Percentiles rank a stretch among this genome's conserved stretches.
phyloP scores from a whole-genome alignment of 1,284 basidiomycete genomes.

The Apiotrichum gracile region DNA sequence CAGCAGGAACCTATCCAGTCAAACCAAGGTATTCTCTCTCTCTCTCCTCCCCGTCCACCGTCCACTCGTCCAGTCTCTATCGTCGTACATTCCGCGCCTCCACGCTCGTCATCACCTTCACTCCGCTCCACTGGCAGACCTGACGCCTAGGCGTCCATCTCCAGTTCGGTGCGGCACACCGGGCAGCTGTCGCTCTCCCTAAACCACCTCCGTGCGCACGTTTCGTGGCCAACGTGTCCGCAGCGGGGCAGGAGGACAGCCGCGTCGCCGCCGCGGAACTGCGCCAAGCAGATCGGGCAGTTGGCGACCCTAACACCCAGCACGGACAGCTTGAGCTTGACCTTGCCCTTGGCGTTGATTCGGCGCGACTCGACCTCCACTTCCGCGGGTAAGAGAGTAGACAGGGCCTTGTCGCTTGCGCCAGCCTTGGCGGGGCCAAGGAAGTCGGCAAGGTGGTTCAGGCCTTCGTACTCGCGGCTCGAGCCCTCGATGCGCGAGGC shows the following conservation, averaged over 20 bases:
- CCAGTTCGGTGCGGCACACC: slow-evolving; percentile 38
- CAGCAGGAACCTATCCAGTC: not conserved
- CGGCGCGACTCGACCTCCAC: slow-evolving; percentile 64
- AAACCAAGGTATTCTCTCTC: too few species aligned
- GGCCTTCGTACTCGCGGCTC: slow-evolving; percentile 59
- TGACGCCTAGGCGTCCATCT: too few species aligned
- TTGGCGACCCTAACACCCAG: slow-evolving; percentile 67
- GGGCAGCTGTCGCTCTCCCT: slow-evolving; percentile 41
- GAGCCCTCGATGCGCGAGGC: slow-evolving; percentile 53
- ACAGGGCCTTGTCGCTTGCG: slow-evolving; percentile 36
- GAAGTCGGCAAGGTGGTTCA: slow-evolving; percentile 58
- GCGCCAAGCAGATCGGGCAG: slow-evolving; percentile 71
- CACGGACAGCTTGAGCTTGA: slow-evolving; percentile 68
- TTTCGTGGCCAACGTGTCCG: slow-evolving; percentile 53
- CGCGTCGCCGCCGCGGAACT: slow-evolving; percentile 62
- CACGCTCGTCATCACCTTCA: too few species aligned
- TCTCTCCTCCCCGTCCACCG: not conserved
- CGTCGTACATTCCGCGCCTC: too few species aligned
- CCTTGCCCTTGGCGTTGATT: slow-evolving; percentile 61
- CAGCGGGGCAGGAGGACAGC: slow-evolving; percentile 61
- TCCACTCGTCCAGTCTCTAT: not conserved
- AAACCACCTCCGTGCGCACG: slow-evolving; percentile 43
- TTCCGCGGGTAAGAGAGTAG: slow-evolving; percentile 54
- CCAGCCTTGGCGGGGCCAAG: slow-evolving; percentile 53
- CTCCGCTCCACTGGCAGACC: too few species aligned